Evolutionary conservation across 176 grass and related monocot genomes (phyloP), one percentile per base, ranked within the genome.

Genomic region (Eleusine coracana): DNA sequence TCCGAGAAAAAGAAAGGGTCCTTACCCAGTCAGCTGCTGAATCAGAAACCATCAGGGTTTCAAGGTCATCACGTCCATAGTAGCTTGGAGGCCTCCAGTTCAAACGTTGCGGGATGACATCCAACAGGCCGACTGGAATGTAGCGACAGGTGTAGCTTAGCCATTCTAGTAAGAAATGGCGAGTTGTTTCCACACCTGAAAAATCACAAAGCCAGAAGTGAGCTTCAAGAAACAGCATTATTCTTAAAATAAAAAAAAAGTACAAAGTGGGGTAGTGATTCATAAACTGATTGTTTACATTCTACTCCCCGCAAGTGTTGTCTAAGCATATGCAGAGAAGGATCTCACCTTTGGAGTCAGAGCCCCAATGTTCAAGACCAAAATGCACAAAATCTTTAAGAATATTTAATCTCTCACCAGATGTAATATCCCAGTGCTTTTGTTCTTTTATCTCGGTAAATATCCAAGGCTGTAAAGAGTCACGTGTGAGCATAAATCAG

Each of bases 361-460:
- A 98, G 25, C 96, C 96, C 92, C 96, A 98, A 66, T 98, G 96
- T 76, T 98, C 88, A 14, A 98, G 80, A 66, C 92, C 92, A 74
- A 95, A 95, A 45, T 38, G 79, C 46, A 84, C 88, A 75, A 87
- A 98, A 74, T 98, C 95, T 93, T 91, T 98, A 34, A 98, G 85
- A 79, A 98, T 95, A 87, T 84, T 86, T 48, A 95, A 82, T 77
- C 96, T 87, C 86, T 95, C 96, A 0, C 71, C 88, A 71, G 96
- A 98, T 15, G 84, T 94, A 71, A 98, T 95, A 17, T 98, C 96
- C 92, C 96, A 98, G 79, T 98, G 86, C 69, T 70, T 93, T 81
- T 98, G 88, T 92, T 98, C 96, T 86, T 98, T 98, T 80, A 98
- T 91, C 85, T 98, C 96, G 42, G 96, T 98, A 89, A 98, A 95